Percentiles rank a stretch among this genome's conserved stretches.
Conservation (phyloP, 805 yeast genomes). For the Wickerhamiella azymoides region DNA sequence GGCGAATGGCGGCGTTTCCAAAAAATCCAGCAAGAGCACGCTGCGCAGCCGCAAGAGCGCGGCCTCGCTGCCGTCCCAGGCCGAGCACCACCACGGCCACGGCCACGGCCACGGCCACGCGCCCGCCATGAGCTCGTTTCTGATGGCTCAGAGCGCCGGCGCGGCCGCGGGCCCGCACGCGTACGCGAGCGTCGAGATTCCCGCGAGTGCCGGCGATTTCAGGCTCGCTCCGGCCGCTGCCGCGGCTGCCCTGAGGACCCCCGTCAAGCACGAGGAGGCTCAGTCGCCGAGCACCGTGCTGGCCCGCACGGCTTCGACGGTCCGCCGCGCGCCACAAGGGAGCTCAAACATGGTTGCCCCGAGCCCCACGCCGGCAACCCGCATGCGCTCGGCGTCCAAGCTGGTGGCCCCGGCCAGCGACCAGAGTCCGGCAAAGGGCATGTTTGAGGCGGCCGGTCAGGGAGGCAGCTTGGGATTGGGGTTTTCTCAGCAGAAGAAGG, state of each 20-base stretch:
- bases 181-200: not conserved
- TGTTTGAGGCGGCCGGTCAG: constrained; percentile 10
- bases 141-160: constrained; percentile 7
- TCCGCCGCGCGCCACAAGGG: not conserved
- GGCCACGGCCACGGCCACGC: too few species aligned
- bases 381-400: constrained; percentile 18
- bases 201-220: not conserved
- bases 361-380: constrained; percentile 24
- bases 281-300: constrained; percentile 17
- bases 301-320: constrained; percentile 5
- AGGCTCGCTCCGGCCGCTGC: constrained; percentile 10
- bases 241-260: constrained; percentile 7
- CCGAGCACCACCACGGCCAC: too few species aligned
- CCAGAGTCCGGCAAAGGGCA: constrained; percentile 23
- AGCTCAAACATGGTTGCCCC: constrained; percentile 4
- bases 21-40: constrained; percentile 3
- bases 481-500: too few species aligned
- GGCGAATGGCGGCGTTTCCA: not conserved
- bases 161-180: constrained; percentile 6
- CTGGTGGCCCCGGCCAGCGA: constrained; percentile 23
- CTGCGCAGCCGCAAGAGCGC: constrained; percentile 7
- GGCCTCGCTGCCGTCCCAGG: constrained; percentile 2
- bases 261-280: not conserved
- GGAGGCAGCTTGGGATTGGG: too few species aligned
- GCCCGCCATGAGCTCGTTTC: not conserved